Evolutionary conservation across 768 basidiomycete genomes (phyloP), one percentile per base, ranked within the genome.

Genomic region (Clitopilus passeckerianus): DNA sequence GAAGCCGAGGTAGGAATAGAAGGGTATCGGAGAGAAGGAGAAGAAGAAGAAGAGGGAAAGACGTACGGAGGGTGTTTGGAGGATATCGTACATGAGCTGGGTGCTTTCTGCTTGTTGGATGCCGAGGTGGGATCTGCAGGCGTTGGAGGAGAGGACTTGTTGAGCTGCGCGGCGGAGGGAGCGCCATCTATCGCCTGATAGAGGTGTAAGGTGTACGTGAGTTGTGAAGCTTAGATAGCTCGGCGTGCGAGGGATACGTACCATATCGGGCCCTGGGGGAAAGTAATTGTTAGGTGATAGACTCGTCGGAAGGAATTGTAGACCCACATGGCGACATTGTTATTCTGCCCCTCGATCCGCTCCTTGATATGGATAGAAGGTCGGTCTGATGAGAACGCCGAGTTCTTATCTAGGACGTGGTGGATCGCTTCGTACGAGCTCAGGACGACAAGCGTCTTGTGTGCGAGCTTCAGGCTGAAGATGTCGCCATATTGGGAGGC

Each of bases 401-500:
- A 50, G 15, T 50, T 18, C 22, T 50, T 50, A 5, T 50, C 67
- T 5, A 71, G 61, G 20, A 63, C 59, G 53, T 71, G 66, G 30
- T 69, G 70, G 12, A 71, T 63, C 34, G 54, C 22, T 18, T n/a
- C 46, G 12, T 50, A 63, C 6, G 63, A 68, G 53, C 67, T 70
- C 30, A 70, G 61, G 16, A 70, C 65, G 52, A 70, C 66, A n/a
- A 67, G 56, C 46, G 69, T 63, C 56, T 70, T 65, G n/a, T 63
- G 57, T 14, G 68, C 71, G 7, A 72, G 59, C 18, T 63, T 64
- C 9, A 73, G 61, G n/a, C 66, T 64, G 53, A 64, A 70, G 5
- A 72, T 66, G 12, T 65, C 62, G 12, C 72, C 72, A 55, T 71
- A 70, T 58, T 68, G 27, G 52, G 62, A 53, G 0, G 71, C 70